Conservation (phyloP, 2,329 filamentous ascomycete genomes). For the Phoma herbarum region DNA sequence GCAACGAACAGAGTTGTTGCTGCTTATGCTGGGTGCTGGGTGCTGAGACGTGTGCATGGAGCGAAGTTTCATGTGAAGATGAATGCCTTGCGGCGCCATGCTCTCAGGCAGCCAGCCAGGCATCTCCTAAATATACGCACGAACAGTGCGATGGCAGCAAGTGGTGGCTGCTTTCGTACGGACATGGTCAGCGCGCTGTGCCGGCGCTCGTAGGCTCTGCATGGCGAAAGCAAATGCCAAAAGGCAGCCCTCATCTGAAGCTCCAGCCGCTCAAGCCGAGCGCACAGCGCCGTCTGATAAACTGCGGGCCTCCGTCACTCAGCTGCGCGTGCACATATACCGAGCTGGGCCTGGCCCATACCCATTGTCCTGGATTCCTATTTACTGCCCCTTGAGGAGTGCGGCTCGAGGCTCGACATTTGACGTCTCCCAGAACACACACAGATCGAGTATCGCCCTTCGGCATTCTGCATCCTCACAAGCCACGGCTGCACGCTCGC, state of each 20-base stretch:
- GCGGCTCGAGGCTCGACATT: too few species aligned
- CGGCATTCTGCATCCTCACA: conserved; percentile 6
- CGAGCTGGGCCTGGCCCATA: conserved; percentile 32
- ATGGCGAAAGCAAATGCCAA: conserved; percentile 4
- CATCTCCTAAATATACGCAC: conserved; percentile 20
- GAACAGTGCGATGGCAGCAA: conserved; percentile 21
- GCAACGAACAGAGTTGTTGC: conserved; percentile 10
- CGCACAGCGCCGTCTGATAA: conserved; percentile 14
- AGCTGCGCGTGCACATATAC: conserved; percentile 31
- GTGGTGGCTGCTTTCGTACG: conserved; percentile 17
- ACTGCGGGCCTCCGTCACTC: conserved; percentile 30
- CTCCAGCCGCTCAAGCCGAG: conserved; percentile 9
- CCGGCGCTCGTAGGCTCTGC: conserved; percentile 11
- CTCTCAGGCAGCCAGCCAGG: conserved; percentile 14
- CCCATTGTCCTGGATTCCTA: conserved; percentile 10
- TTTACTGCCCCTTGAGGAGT: conserved; percentile 4
- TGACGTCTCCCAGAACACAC: conserved; percentile 12
- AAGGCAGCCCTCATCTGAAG: conserved; percentile 8
- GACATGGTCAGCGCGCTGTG: conserved; percentile 19
- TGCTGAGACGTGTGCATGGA: conserved; percentile 6
- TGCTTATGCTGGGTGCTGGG: conserved; percentile 6
- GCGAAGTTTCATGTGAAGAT: conserved; percentile 17
- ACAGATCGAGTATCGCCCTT: conserved; percentile 3
- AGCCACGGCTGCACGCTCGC: conserved; percentile 23
- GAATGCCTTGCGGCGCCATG: conserved; percentile 11